Evolutionary conservation across 352 stramenopile genomes (phyloP).

Genomic region (Phytophthora palmivora): DNA sequence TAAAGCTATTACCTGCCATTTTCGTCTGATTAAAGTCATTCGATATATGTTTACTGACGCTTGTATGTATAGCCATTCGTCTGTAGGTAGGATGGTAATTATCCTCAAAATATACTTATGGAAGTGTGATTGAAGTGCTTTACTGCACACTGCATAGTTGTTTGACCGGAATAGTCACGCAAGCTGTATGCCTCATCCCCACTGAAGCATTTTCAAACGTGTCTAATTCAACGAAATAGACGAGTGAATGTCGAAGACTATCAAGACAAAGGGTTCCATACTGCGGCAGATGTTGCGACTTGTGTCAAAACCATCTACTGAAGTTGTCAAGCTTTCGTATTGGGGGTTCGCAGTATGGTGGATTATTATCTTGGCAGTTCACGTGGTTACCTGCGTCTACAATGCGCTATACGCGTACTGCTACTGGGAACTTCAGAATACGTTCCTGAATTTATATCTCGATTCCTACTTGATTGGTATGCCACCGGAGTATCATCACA

Average conservation of each 20-base stretch:
- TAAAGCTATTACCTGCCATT: no score
- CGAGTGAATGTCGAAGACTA: background rate
- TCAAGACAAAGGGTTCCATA: constrained; percentile 1
- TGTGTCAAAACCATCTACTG: background rate
- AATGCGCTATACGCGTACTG: constrained; percentile 17
- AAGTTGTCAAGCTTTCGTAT: constrained; percentile 8
- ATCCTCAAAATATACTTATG: no score
- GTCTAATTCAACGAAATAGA: background rate
- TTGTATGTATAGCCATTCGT: no score
- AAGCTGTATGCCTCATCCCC: no score
- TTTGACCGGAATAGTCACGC: no score
- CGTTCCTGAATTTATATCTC: constrained; percentile 22
- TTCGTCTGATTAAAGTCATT: no score
- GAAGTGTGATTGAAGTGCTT: no score
- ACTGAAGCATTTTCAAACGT: background rate
- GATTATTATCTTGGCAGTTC: constrained; percentile 3
- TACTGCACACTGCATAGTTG: no score
- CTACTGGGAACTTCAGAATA: constrained; percentile 20
- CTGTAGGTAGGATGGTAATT: no score
- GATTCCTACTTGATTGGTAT: constrained; percentile 27
- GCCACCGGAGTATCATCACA: constrained; percentile 21
- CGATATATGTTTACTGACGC: no score
- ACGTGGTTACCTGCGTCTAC: constrained; percentile 18
- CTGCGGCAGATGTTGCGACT: constrained; percentile 1
- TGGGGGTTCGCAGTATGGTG: constrained; percentile 18